These are phyloP conservation scores for Thecamonas trahens DNA, from an alignment of 78 protist species.

Conservation along the genomic window DNA sequence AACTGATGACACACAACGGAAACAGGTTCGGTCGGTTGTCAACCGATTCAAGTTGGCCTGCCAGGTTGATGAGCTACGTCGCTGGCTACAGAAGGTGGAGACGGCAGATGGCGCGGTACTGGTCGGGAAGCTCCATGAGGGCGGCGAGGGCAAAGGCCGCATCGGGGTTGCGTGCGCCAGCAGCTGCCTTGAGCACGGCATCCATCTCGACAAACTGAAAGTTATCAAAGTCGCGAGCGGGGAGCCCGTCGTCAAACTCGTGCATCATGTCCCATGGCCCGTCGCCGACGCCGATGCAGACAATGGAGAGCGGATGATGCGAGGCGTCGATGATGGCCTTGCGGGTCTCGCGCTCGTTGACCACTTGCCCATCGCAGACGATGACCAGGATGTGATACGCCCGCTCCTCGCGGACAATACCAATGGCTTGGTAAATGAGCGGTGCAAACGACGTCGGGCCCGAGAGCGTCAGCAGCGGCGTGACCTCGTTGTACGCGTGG, in stretches of 20 bases:
- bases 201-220: constrained; percentile 16
- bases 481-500: constrained; percentile 1
- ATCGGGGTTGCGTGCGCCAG: neutral
- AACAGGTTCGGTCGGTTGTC: no score
- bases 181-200: neutral
- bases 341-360: neutral
- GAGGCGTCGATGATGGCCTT: constrained; percentile 29
- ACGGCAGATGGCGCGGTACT: neutral
- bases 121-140: constrained; percentile 22
- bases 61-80: no score
- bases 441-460: constrained; percentile 40
- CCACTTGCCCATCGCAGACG: constrained; percentile 34
- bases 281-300: constrained; percentile 27
- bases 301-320: constrained; percentile 30
- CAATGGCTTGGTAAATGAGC: constrained; percentile 21
- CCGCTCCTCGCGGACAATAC: constrained; percentile 2
- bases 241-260: constrained; percentile 29
- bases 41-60: no score
- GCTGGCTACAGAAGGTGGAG: neutral
- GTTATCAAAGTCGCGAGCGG: constrained; percentile 31
- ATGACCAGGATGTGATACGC: constrained; percentile 23
- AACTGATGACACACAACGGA: no score
- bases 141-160: constrained; percentile 10
- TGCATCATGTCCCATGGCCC: constrained; percentile 33
- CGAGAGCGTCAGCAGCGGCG: neutral